phyloP scores from a whole-genome alignment of 116 monocot species.

The Zostera marina region DNA sequence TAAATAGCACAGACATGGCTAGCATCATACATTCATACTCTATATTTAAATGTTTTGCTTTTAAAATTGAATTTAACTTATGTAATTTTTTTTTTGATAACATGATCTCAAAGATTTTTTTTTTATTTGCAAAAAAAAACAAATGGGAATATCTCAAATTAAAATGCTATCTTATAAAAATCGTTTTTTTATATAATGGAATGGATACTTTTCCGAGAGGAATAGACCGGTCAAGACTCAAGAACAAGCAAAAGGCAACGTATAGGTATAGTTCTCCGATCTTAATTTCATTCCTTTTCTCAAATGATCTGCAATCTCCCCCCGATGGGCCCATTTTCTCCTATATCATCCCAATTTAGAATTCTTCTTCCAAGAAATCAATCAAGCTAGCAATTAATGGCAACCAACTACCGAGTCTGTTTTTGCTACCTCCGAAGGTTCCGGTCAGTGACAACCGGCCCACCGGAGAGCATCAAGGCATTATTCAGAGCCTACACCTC shows the following conservation, averaged over 20 bases:
- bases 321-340: background rate
- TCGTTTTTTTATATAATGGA: too few species aligned
- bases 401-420: slow-evolving; percentile 44
- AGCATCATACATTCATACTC: too few species aligned
- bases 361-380: background rate
- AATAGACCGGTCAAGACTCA: too few species aligned
- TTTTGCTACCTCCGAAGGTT: slow-evolving; percentile 50
- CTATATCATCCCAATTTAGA: slow-evolving; percentile 1
- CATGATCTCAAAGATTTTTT: too few species aligned
- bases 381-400: background rate
- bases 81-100: too few species aligned
- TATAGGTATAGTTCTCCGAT: background rate
- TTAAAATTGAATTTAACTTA: too few species aligned
- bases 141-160: too few species aligned
- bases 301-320: background rate
- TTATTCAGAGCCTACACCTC: slow-evolving; percentile 24
- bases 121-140: too few species aligned
- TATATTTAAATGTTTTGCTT: too few species aligned
- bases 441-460: slow-evolving; percentile 19
- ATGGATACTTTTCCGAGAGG: too few species aligned
- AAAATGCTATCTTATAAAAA: too few species aligned
- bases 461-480: slow-evolving; percentile 30
- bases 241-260: background rate
- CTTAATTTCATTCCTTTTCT: background rate
- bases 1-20: too few species aligned